Evolutionary conservation across 2,329 filamentous ascomycete genomes (phyloP), one percentile per base, ranked within the genome.

Genomic region (Fusarium marasasianum): DNA sequence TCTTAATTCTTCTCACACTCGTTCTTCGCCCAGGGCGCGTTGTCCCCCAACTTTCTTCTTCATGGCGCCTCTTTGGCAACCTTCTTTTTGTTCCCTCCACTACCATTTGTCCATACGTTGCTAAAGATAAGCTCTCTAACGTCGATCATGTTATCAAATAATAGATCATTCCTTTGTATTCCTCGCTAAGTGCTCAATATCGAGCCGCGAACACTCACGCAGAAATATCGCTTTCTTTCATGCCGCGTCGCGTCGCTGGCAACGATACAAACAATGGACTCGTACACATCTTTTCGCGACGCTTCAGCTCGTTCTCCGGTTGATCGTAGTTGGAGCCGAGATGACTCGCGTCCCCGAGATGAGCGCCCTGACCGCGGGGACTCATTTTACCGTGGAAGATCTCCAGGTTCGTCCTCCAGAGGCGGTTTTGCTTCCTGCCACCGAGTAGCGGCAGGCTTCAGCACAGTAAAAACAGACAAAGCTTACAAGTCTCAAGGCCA

Each of bases 321-420:
- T 53, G 87, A 90, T 60, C 87, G 89, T 64, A 83, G 81, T 47
- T 90, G 88, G 87, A 82, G 78, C 47, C 87, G 88, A 56, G 88
- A 90, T 60, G 89, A 90, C 26, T 82, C 82, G 31, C 83, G 88
- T 73, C 79, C 74, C 40, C 87, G 88, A 76, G 86, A 89, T 12
- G 87, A 90, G 37, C 71, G 71, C n/a, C 45, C 66, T 17, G 76
- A 78, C 24, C 84, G 88, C 69, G 84, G 85, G 55, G 90, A 93
- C 77, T 87, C 84, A 47, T 91, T 91, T 72, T 91, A 92, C 76
- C 88, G 91, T 67, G 89, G 88, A 69, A 88, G 92, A 80, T 94
- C 92, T 76, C 92, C 92, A 81, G 91, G 92, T 94, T 87, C 80
- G 91, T 88, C 33, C 37, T 40, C 24, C 29, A 54, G 40, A 54